A percentile compares a stretch with the other conserved stretches of the same genome.
Evolutionary conservation across 257 asterid genomes (phyloP).

Genomic region (Capsicum chinense): DNA sequence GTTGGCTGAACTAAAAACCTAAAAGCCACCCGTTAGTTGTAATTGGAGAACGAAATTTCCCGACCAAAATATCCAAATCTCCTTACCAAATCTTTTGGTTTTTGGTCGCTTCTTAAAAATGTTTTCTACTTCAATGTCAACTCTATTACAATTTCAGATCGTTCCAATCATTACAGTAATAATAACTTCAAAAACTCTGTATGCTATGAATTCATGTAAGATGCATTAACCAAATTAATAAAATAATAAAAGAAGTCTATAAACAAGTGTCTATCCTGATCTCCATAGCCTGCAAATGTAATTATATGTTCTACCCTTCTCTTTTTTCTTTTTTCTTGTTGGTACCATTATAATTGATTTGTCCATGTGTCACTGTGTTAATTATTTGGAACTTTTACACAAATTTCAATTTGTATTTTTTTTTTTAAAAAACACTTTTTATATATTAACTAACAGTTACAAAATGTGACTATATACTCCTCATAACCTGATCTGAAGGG

Average conservation of each 20-base stretch:
- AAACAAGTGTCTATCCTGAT: background rate
- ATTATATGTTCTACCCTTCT: background rate
- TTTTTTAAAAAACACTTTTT: too few relatives aligned
- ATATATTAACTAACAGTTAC: too few relatives aligned
- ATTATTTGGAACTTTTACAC: too few relatives aligned
- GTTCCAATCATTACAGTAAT: constrained; percentile 20
- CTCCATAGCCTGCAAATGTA: background rate
- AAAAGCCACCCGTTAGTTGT: constrained; percentile 10
- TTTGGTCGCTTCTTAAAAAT: background rate
- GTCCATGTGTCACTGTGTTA: background rate
- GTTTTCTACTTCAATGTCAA: constrained; percentile 17
- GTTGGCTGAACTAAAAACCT: constrained; percentile 31
- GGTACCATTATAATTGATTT: background rate
- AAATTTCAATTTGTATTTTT: too few relatives aligned
- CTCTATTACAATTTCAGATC: constrained; percentile 4
- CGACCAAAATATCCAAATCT: constrained; percentile 13
- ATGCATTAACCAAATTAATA: background rate
- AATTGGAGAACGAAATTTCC: constrained; percentile 9
- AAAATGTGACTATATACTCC: too few relatives aligned
- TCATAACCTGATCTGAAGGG: too few relatives aligned
- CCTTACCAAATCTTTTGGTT: constrained; percentile 5
- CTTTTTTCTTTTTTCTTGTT: background rate
- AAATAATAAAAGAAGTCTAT: background rate
- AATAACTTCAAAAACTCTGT: background rate
- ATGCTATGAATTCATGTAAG: background rate